Evolutionary conservation across 179 eudicot species (phyloP), one percentile per base, ranked within the genome.

Genomic region (Silene noctiflora): DNA sequence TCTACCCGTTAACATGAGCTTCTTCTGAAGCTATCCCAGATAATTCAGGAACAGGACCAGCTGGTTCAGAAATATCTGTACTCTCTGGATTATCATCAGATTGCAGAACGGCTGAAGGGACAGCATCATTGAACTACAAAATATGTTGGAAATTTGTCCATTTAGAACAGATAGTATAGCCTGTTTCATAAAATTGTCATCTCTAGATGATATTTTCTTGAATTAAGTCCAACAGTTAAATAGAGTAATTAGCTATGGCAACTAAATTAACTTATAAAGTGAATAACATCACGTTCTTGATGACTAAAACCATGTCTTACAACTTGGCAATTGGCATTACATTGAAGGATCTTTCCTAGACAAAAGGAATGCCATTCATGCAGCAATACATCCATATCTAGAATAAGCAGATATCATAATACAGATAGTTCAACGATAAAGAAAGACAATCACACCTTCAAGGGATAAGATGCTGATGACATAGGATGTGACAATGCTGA

Each of bases 61-160:
- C 75, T 75, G 71, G 81, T 77, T 85, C 83, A 22, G 21, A 58
- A 39, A 76, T 46, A 72, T 77, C 73, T 58, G 25, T 76, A 42
- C 71, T 72, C 65, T 21, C 69, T 71, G 72, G 64, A 66, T 51
- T 56, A 73, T 27, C 80, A 62, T 71, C 78, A 67, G 77, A 24
- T 60, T 73, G 82, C 62, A 74, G 27, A 48, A 60, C 39, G 79
- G 60, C 71, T 62, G 76, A 62, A 42, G 69, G 53, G 19, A 48
- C 61, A 31, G 62, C 61, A 61, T 77, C 78, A 61, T 77, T 46
- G 22, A 68, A 80, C 80, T 81, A 61, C 51, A 53, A 63, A 73
- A 27, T 19, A 17, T 9, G 48, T 71, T 29, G 51, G 11, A 14
- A 13, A 55, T 67, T 39, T 35, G 2, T 21, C 33, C 19, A 51